Percentiles rank a stretch among this genome's conserved stretches.
phyloP scores from a whole-genome alignment of 2,329 filamentous ascomycete genomes.

The Knufia petricola region DNA sequence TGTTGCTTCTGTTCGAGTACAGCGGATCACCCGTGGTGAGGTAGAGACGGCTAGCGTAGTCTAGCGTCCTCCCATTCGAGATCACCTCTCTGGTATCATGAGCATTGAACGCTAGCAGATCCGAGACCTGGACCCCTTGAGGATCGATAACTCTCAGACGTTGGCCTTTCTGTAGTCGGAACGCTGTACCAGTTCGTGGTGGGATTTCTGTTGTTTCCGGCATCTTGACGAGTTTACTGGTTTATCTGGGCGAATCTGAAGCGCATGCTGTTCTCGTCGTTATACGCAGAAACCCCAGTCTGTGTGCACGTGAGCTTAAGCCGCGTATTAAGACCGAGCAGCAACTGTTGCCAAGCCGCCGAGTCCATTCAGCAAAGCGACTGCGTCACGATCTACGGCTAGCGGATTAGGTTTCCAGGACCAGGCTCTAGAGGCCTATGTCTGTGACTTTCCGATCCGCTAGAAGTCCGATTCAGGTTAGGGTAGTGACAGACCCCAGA shows the following conservation, averaged over 20 bases:
- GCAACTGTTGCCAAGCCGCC: too few species aligned
- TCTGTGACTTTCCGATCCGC: too few species aligned
- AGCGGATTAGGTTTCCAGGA: too few species aligned
- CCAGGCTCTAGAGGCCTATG: too few species aligned
- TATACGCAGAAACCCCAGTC: too few species aligned
- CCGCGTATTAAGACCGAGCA: too few species aligned
- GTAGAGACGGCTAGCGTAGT: conserved; percentile 8
- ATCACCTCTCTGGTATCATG: conserved; percentile 5
- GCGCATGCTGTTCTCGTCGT: too few species aligned
- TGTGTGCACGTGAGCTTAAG: too few species aligned
- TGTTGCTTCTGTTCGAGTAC: conserved; percentile 11
- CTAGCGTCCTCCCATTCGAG: conserved; percentile 8
- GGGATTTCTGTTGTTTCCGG: neutral
- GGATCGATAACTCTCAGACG: conserved; percentile 10
- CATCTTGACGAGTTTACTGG: neutral
- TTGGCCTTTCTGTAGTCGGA: conserved; percentile 6
- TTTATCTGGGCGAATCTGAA: neutral
- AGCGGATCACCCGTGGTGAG: conserved; percentile 8
- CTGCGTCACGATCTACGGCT: too few species aligned
- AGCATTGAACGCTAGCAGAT: conserved; percentile 8
- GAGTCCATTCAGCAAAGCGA: too few species aligned
- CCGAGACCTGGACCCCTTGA: conserved; percentile 9
- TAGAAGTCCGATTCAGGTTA: too few species aligned
- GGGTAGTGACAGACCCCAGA: too few species aligned
- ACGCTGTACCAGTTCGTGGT: conserved; percentile 3